A percentile compares a stretch with the other conserved stretches of the same genome.
phyloP scores from a whole-genome alignment of 805 yeast species.

The Saccharomyces mikatae region DNA sequence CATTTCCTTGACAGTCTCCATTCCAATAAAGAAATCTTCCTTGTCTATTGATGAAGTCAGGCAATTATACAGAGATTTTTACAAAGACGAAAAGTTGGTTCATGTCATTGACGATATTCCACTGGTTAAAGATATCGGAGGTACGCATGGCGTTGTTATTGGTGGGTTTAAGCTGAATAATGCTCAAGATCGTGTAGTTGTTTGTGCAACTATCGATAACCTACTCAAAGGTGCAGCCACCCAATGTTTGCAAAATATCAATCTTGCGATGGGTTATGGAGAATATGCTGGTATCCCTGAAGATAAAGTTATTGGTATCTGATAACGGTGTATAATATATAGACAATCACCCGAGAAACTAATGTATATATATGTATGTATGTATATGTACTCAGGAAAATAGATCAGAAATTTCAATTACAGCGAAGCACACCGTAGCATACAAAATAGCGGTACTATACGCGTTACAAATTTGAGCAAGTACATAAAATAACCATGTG shows the following conservation, averaged over 20 bases:
- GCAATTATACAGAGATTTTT: slow-evolving; percentile 77
- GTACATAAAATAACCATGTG: not conserved
- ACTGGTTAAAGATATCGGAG: slow-evolving; percentile 79
- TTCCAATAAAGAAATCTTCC: slow-evolving; percentile 66
- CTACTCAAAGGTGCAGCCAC: slow-evolving; percentile 97
- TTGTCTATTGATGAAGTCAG: slow-evolving; percentile 68
- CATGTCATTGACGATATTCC: slow-evolving; percentile 89
- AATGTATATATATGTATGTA: no score
- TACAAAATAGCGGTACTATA: not conserved
- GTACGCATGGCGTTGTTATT: slow-evolving; percentile 88
- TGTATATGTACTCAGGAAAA: not conserved
- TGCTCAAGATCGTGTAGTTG: slow-evolving; percentile 80
- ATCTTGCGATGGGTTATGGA: slow-evolving; percentile 79
- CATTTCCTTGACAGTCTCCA: slow-evolving; percentile 81
- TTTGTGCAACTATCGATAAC: slow-evolving; percentile 93
- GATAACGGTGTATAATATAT: not conserved
- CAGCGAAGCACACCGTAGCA: no score
- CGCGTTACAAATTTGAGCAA: not conserved
- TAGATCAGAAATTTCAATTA: no score
- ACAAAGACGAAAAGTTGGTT: slow-evolving; percentile 77
- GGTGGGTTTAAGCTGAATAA: slow-evolving; percentile 95
- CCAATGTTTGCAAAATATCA: slow-evolving; percentile 94
- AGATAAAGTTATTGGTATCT: slow-evolving; percentile 38
- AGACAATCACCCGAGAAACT: no score
- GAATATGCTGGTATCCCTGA: slow-evolving; percentile 94